Base-by-base conservation (phyloP, 1,284 basidiomycete species). In the Malassezia globosa region DNA sequence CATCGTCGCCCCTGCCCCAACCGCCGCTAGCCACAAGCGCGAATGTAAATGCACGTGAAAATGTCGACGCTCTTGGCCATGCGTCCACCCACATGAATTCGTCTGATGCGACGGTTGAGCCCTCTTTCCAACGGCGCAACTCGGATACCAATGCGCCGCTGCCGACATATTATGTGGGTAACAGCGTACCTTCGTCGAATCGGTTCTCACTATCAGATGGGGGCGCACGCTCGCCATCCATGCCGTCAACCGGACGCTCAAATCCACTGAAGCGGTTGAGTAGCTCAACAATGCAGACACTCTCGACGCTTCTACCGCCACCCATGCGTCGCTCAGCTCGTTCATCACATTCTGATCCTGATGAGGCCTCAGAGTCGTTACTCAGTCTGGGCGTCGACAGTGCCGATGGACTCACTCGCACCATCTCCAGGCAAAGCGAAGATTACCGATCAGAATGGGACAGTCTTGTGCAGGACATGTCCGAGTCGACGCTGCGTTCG, bases 391-490 rank as follows among this genome's bases (percentile, higher is more conserved):
- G 47, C 23, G 35, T 48, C 5, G 41, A 50, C 5, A 33, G 35
- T 6, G 13, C 26, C 13, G 35, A 43, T 21, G 4, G 41, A 4
- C 13, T 38, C 14, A 27, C 31, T 7, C 21, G 23, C 18, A 26
- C 33, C 3, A 23, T 33, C 7, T 21, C 25, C 11, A 19, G 13
- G 4, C 29, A 25, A 7, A 40, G 42, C 31, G 48, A 51, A 13
- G 48, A 50, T 8, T 45, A 51, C 35, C 37, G 29, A 33, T 22
- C 16, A 10, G 48, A 51, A 24, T 51, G 41, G 36, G 42, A 37
- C 14, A 45, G 22, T 4, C 24, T 51, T 7, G 29, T 51, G 37
- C 35, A 34, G 24, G 29, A 19, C 5, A 2, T 24, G 24, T 40
- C 38, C 8, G 24, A 16, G 8, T 19, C 29, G 11, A 18, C 7